Percentiles rank a stretch among this genome's conserved stretches.
Conservation (phyloP, 257 asterid genomes). For the Leonotis leonurus region DNA sequence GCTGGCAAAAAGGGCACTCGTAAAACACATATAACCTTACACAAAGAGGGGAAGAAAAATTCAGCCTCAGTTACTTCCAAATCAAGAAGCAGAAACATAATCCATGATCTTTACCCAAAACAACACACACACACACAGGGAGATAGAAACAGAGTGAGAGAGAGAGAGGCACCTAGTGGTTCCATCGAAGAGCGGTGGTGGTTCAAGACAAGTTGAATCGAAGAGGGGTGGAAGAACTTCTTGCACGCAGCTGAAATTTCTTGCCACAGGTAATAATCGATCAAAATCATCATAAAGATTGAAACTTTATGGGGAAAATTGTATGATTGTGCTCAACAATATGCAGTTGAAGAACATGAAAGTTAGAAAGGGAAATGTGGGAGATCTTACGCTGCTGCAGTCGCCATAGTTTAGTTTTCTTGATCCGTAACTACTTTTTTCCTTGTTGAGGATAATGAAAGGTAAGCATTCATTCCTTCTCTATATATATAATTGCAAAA, state of each 20-base stretch:
- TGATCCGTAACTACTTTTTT: too few species aligned
- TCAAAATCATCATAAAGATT: not conserved
- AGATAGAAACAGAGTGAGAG: not conserved
- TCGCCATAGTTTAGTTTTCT: slow-evolving; percentile 8
- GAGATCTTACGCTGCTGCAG: slow-evolving; percentile 18
- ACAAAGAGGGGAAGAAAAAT: not conserved
- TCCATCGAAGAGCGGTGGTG: slow-evolving; percentile 67
- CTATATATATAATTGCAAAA: too few species aligned
- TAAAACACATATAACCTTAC: slow-evolving; percentile 54
- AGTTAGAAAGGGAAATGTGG: too few species aligned
- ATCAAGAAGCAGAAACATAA: slow-evolving; percentile 5
- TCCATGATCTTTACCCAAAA: not conserved
- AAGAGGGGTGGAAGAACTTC: slow-evolving; percentile 52
- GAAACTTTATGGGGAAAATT: not conserved
- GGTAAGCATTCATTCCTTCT: too few species aligned
- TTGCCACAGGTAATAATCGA: not conserved
- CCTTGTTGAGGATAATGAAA: too few species aligned
- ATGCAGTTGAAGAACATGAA: not conserved
- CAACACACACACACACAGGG: too few species aligned
- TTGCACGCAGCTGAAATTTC: slow-evolving; percentile 26
- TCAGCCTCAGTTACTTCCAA: not conserved
- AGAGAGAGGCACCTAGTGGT: slow-evolving; percentile 44
- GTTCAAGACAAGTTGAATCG: slow-evolving; percentile 46
- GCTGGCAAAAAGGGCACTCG: slow-evolving; percentile 69
- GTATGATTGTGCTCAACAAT: not conserved